Conservation (phyloP, 2,329 filamentous ascomycete genomes). For the Chalaropsis ovoidea region DNA sequence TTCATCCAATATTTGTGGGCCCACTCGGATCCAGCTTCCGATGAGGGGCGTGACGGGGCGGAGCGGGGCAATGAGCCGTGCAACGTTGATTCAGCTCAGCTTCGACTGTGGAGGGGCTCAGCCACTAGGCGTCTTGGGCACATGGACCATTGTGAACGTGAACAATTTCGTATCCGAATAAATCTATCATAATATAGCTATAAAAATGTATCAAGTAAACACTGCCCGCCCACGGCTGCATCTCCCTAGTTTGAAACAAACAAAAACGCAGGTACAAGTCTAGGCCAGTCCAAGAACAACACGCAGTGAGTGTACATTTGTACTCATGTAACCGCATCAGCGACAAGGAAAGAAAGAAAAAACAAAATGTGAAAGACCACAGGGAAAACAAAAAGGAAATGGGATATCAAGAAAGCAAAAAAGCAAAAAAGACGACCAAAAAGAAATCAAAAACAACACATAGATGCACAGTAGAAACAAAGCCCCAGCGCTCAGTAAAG, state of each 20-base stretch:
- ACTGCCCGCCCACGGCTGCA: neutral
- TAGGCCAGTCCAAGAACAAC: neutral
- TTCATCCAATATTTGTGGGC: neutral
- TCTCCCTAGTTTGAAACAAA: neutral
- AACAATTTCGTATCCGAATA: neutral
- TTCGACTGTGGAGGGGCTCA: neutral
- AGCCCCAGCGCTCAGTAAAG: constrained; percentile 41
- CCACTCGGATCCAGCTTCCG: constrained; percentile 7
- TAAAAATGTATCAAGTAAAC: too few species aligned
- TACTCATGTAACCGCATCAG: neutral
- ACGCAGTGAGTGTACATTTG: neutral
- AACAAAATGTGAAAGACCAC: constrained; percentile 19
- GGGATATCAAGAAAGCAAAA: neutral
- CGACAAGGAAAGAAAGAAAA: constrained; percentile 11
- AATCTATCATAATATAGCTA: neutral
- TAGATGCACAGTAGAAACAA: neutral
- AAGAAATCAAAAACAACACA: constrained; percentile 8
- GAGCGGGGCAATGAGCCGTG: neutral
- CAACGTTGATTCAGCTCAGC: constrained; percentile 6
- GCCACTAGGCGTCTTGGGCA: neutral
- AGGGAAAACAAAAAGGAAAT: constrained; percentile 11
- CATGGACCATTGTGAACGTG: neutral
- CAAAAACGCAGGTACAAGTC: neutral
- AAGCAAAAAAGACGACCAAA: constrained; percentile 4
- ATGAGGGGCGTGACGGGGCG: neutral